Base-by-base conservation (phyloP, 2,329 filamentous ascomycete species). In the Ophiostoma piceae region DNA sequence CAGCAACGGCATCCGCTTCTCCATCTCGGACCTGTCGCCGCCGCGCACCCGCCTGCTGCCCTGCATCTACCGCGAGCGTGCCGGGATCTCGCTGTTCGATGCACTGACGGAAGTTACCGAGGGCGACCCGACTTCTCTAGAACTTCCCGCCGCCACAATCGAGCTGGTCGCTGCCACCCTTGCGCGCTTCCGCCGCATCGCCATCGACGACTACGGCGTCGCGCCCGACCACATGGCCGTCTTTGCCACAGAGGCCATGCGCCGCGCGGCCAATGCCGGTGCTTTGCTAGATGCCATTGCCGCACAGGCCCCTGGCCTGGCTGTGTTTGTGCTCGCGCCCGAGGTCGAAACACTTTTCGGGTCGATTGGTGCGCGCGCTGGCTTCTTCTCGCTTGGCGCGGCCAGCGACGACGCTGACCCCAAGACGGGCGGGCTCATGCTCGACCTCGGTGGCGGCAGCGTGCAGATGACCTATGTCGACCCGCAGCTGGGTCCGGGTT, bases 1-100 rank as follows among this genome's bases (percentile, higher is more conserved):
- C 67, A 92, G 92, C 82, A 97, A 97, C 82, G 94, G 93, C 75
- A 94, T 97, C 75, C 92, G 94, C 69, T 96, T 96, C 82, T 94
- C 92, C 64, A 92, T 97, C 75, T 92, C 92, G 9, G 88, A 92
- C 74, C 84, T 96, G n/a, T 85, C 88, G 3, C 88, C 90, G 29
- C 86, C 88, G 3, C 86, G 83, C 54, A 84, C 90, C 32, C 90
- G 93, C 32, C 87, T 93, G 32, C 84, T 97, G 60, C 88, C 85
- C 22, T 94, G 90, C 35, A 75, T 97, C 70, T 96, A 92, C 79
- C 87, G 90, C 75, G 88, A 92, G 75, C 89, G 94, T 6, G 90
- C 88, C 11, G 86, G 84, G 29, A 95, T 97, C 71, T 97, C 93
- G 1, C 85, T 97, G 12, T 96, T 95, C 79, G 92, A 97, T 76